Percentiles rank a stretch among this genome's conserved stretches.
phyloP scores from a whole-genome alignment of 108 stramenopile genomes.

The Cyclotella atomus region DNA sequence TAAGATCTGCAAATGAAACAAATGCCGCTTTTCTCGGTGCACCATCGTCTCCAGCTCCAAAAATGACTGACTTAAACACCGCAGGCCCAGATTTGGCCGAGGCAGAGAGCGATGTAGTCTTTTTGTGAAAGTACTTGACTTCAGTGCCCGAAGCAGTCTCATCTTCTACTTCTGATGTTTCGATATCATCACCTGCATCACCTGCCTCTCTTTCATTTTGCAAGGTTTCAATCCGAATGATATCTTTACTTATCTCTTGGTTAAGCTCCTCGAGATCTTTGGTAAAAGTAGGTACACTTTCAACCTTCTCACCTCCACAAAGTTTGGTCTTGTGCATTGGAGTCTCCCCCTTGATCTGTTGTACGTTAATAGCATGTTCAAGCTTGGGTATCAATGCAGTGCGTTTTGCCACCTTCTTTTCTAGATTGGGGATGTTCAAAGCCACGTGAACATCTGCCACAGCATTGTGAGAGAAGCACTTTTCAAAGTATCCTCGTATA shows the following conservation, averaged over 20 bases:
- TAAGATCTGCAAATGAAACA: constrained; percentile 23
- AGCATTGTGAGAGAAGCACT: constrained; percentile 37
- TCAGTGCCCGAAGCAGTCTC: constrained; percentile 45
- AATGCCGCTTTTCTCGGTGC: constrained; percentile 27
- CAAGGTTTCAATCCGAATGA: constrained; percentile 10
- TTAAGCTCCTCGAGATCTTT: constrained; percentile 48
- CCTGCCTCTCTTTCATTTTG: constrained; percentile 11
- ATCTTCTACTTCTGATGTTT: constrained; percentile 49
- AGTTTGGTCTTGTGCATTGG: constrained; percentile 43
- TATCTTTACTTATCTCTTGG: constrained; percentile 25
- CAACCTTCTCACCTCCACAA: constrained; percentile 28
- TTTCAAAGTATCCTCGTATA: constrained; percentile 53
- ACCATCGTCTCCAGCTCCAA: constrained; percentile 23
- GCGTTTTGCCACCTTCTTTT: constrained; percentile 52
- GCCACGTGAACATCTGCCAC: constrained; percentile 59
- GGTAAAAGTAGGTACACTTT: constrained; percentile 27
- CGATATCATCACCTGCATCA: constrained; percentile 10
- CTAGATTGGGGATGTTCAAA: constrained; percentile 50
- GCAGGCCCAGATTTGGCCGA: constrained; percentile 8
- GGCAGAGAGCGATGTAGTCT: not conserved
- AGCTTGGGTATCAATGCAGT: constrained; percentile 52
- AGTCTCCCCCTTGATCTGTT: constrained; percentile 38
- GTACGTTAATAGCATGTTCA: constrained; percentile 64
- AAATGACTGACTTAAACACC: not conserved
- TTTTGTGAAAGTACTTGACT: not conserved